A percentile compares a stretch with the other conserved stretches of the same genome.
Evolutionary conservation across 1,284 basidiomycete genomes (phyloP).

Genomic region (Grifola frondosa): DNA sequence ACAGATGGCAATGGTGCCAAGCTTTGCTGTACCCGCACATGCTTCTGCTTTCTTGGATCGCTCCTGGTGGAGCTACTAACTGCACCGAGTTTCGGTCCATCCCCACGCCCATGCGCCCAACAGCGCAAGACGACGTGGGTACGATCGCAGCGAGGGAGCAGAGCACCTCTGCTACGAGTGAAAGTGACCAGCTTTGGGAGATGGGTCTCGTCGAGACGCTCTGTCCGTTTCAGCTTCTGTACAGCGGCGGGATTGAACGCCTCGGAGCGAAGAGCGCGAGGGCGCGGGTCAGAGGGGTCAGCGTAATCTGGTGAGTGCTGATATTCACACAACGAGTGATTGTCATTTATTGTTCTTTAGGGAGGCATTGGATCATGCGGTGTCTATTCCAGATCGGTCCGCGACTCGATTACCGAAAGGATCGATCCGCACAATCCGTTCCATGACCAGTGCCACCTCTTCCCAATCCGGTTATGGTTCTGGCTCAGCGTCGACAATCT

Average conservation of each 20-base stretch:
- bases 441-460: slow-evolving; percentile 40
- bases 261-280: slow-evolving; percentile 78
- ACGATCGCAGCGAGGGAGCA: slow-evolving; percentile 71
- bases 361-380: slow-evolving; percentile 58
- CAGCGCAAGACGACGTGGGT: slow-evolving; percentile 77
- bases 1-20: slow-evolving; percentile 80
- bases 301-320: slow-evolving; percentile 70
- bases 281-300: slow-evolving; percentile 84
- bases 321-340: slow-evolving; percentile 2
- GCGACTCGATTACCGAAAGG: slow-evolving; percentile 62
- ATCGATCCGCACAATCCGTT: slow-evolving; percentile 66
- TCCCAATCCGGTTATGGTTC: slow-evolving; percentile 37
- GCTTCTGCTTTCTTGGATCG: slow-evolving; percentile 78
- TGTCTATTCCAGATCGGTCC: slow-evolving; percentile 47
- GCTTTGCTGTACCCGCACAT: slow-evolving; percentile 77
- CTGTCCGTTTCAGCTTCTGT: slow-evolving; percentile 84
- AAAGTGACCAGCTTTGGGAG: slow-evolving; percentile 41
- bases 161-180: slow-evolving; percentile 43
- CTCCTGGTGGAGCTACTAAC: slow-evolving; percentile 72
- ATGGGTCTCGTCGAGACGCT: slow-evolving; percentile 56
- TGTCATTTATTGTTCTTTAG: slow-evolving; percentile 41
- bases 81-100: slow-evolving; percentile 79
- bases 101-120: slow-evolving; percentile 72
- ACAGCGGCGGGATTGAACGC: slow-evolving; percentile 81
- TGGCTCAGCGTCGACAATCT: slow-evolving; percentile 64